Evolutionary conservation across 2,329 filamentous ascomycete species (phyloP).

Genomic region (Diplodia mutila): DNA sequence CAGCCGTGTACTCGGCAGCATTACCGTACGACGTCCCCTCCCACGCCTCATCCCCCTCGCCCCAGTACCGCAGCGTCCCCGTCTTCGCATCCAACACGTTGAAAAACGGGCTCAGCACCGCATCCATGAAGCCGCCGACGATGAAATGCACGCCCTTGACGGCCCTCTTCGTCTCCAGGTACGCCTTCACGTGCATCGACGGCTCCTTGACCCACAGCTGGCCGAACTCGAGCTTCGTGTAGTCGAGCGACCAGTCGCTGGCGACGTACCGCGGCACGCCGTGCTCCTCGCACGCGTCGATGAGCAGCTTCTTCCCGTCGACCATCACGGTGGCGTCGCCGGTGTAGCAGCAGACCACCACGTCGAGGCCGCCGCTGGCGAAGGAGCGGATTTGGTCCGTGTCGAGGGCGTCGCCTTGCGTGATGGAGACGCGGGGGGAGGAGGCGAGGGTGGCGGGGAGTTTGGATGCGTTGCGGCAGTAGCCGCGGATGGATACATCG

Average conservation of each 20-base stretch:
- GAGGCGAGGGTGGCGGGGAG: slow-evolving; percentile 29
- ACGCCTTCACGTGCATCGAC: slow-evolving; percentile 46
- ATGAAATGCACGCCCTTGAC: slow-evolving; percentile 48
- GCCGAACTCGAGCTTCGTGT: slow-evolving; percentile 44
- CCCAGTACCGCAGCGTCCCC: slow-evolving; percentile 41
- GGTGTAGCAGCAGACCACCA: slow-evolving; percentile 48
- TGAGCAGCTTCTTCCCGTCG: slow-evolving; percentile 47
- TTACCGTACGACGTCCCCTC: slow-evolving; percentile 46
- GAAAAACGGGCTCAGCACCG: slow-evolving; percentile 36
- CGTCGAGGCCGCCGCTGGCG: slow-evolving; percentile 39
- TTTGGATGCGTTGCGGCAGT: slow-evolving; percentile 36
- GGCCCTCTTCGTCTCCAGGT: slow-evolving; percentile 41
- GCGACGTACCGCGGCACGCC: slow-evolving; percentile 47
- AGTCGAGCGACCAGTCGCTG: slow-evolving; percentile 49
- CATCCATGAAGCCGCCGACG: slow-evolving; percentile 46
- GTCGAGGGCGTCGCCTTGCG: slow-evolving; percentile 36
- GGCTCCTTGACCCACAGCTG: slow-evolving; percentile 46
- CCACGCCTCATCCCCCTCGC: slow-evolving; percentile 43
- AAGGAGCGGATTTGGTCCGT: slow-evolving; percentile 33
- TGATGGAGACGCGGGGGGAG: slow-evolving; percentile 29
- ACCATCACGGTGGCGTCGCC: slow-evolving; percentile 46
- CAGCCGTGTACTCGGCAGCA: slow-evolving; percentile 44
- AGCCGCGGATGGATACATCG: slow-evolving; percentile 35
- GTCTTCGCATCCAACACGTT: slow-evolving; percentile 32
- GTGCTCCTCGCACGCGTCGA: slow-evolving; percentile 45